These are phyloP conservation scores for Cetraspora pellucida DNA, from an alignment of 192 early-diverging fungal species.

Conservation along the genomic window DNA sequence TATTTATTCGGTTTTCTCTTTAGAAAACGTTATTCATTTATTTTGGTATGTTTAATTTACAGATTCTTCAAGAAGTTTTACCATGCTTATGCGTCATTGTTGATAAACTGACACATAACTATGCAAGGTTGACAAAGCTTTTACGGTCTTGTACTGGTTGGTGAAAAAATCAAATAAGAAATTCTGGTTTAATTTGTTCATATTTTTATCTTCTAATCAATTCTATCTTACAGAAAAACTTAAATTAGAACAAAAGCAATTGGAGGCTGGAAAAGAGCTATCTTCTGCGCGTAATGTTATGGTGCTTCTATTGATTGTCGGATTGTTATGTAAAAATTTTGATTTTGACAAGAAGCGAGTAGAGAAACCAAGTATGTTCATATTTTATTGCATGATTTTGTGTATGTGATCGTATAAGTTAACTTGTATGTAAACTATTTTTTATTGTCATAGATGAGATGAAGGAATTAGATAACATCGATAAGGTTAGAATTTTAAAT, in stretches of 20 bases:
- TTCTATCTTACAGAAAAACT: constrained; percentile 48
- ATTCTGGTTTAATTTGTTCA: not conserved
- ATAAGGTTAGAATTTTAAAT: constrained; percentile 31
- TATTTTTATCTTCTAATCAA: not conserved
- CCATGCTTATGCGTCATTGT: constrained; percentile 76
- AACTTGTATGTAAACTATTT: not conserved
- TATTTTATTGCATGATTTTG: not conserved
- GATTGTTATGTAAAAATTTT: constrained; percentile 75
- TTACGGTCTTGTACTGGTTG: constrained; percentile 48
- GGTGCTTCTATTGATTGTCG: constrained; percentile 75
- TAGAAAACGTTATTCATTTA: not conserved
- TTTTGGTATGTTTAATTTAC: constrained; percentile 15
- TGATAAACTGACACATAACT: constrained; percentile 59
- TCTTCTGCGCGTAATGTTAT: constrained; percentile 51
- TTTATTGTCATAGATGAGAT: constrained; percentile 26
- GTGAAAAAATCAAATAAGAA: not conserved
- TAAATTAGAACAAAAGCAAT: constrained; percentile 45
- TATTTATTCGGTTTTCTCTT: too few relatives aligned
- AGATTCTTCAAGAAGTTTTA: constrained; percentile 67
- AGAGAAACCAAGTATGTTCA: constrained; percentile 27
- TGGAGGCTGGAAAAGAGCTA: constrained; percentile 37
- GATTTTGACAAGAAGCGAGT: constrained; percentile 63
- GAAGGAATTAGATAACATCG: constrained; percentile 31
- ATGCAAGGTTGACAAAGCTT: constrained; percentile 48
- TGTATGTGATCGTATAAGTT: not conserved